These are phyloP conservation scores for Mycena maculata DNA, from an alignment of 768 basidiomycete species.

Conservation along the genomic window DNA sequence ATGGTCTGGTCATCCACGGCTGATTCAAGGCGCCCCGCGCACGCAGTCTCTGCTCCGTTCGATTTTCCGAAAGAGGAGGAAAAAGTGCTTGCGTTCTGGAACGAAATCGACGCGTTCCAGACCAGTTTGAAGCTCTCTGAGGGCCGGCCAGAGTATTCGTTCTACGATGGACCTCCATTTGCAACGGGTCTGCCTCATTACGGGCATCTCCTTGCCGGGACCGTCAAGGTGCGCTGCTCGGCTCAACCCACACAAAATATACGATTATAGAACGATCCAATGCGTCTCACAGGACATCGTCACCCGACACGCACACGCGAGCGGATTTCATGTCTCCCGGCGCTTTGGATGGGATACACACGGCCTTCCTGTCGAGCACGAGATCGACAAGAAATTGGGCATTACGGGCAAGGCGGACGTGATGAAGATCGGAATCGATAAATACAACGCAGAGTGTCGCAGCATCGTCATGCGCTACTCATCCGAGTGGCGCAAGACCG, in stretches of 20 bases:
- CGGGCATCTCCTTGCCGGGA: slow-evolving; percentile 92
- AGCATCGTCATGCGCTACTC: slow-evolving; percentile 98
- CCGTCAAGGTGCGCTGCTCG: slow-evolving; percentile 78
- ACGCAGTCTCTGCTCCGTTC: slow-evolving; percentile 77
- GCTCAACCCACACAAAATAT: neutral
- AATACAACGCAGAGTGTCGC: slow-evolving; percentile 97
- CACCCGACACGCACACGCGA: slow-evolving; percentile 94
- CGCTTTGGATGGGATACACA: slow-evolving; percentile 99
- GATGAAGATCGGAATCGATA: slow-evolving; percentile 93
- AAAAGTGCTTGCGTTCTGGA: slow-evolving; percentile 92
- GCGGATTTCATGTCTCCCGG: slow-evolving; percentile 91
- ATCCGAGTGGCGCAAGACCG: slow-evolving; percentile 92
- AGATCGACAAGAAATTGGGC: slow-evolving; percentile 96
- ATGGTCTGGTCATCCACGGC: slow-evolving; percentile 20
- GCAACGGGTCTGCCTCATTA: slow-evolving; percentile 98
- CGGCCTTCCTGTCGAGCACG: slow-evolving; percentile 97
- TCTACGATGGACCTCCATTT: slow-evolving; percentile 98
- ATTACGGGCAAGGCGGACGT: slow-evolving; percentile 96
- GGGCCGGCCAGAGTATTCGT: slow-evolving; percentile 90
- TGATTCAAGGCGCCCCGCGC: slow-evolving; percentile 22
- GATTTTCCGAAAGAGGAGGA: slow-evolving; percentile 91
- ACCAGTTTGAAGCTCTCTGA: slow-evolving; percentile 94
- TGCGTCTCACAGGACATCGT: slow-evolving; percentile 85
- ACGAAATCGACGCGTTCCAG: slow-evolving; percentile 97
- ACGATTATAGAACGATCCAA: slow-evolving; percentile 29